Evolutionary conservation across 352 stramenopile genomes (phyloP).

Genomic region (Phytophthora meadii): DNA sequence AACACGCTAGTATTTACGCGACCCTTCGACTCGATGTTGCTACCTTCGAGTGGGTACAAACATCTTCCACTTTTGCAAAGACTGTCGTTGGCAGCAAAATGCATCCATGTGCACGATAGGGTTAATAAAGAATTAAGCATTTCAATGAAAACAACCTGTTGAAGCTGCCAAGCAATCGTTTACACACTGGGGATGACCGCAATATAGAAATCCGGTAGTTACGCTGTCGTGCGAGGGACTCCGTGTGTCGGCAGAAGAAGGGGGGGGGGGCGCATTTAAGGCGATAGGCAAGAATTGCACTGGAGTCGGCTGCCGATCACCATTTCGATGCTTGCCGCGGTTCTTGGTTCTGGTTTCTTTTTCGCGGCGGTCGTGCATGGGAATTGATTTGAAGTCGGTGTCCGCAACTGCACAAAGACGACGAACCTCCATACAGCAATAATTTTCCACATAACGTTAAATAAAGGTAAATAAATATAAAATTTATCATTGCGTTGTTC

Average conservation of each 20-base stretch:
- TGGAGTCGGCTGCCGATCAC: neutral
- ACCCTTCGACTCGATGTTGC: no score
- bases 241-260: no score
- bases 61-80: no score
- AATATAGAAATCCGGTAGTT: constrained; percentile 1
- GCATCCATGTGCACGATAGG: no score
- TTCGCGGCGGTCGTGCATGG: constrained; percentile 2
- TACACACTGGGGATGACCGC: neutral
- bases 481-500: neutral
- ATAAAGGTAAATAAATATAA: neutral
- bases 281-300: no score
- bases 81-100: no score
- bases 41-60: no score
- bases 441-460: neutral
- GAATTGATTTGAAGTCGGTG: constrained; percentile 2
- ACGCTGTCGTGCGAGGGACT: no score
- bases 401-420: constrained; percentile 1
- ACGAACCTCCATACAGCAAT: neutral
- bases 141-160: neutral
- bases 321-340: constrained; percentile 9
- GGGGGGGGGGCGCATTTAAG: no score
- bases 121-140: no score
- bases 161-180: neutral
- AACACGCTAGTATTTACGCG: no score
- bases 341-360: constrained; percentile 16